Base-by-base conservation (phyloP, 2,329 filamentous ascomycete genomes). In the Clarireedia hainanense region DNA sequence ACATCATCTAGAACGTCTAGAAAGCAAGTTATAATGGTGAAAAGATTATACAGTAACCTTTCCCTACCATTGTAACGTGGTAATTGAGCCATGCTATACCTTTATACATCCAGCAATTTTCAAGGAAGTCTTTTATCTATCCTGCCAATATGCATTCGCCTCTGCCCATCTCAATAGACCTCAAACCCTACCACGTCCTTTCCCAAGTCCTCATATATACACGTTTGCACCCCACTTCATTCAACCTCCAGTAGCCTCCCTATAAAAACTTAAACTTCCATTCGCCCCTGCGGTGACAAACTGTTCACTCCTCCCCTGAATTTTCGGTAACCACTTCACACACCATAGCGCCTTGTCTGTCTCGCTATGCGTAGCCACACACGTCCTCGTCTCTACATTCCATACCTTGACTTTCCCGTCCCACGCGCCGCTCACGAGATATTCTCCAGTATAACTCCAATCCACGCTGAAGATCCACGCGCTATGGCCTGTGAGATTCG, bases 351-450 rank as follows among this genome's bases (percentile, higher is more conserved):
- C 81, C 72, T 88, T 88, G 61, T 92, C 91, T 5, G 89, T 91
- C 74, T 97, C 91, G 57, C 86, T 91, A 69, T 96, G 90, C 9
- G 94, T 99, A 12, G 92, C 91, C 46, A 99, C 94, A 68, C 94
- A 97, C 4, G 79, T 78, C 56, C 84, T 81, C 36, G 85, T 81
- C 65, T 96, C 91, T 57, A 96, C 81, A 30, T 89, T 92, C 94
- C 94, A 99, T 30, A 97, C 88, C 72, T 96, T 96, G 58, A 88
- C 89, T 71, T 95, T 96, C 39, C 94, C 92, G 68, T 97, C 91
- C 70, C 95, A 90, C 1, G 88, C 84, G 48, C 90, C 89, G 67
- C 88, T 95, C 2, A 97, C 77, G 12, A 99, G 75, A 70, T 89
- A 96, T 72, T 97, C 92, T 48, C 94, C 94, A 4, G 88, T 95